Evolutionary conservation across 371 early-diverging fungal genomes (phyloP).

Genomic region (Rhizopus delemar): DNA sequence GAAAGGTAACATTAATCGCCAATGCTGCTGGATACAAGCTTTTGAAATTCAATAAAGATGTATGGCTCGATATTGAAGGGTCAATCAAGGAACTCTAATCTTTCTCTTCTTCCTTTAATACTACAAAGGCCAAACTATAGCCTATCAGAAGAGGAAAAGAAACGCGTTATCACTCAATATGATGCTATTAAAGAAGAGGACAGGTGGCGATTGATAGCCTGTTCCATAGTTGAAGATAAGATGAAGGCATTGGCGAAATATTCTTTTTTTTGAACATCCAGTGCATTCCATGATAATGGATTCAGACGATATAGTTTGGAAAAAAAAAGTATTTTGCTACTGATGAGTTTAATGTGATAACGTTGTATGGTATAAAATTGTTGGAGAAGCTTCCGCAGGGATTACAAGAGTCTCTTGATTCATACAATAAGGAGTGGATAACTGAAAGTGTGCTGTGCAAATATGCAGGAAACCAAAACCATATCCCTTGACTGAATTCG

Average conservation of each 20-base stretch:
- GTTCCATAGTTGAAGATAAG: neutral
- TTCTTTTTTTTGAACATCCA: slow-evolving; percentile 6
- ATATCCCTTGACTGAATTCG: no score
- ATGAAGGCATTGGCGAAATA: neutral
- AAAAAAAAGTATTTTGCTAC: slow-evolving; percentile 1
- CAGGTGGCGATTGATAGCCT: neutral
- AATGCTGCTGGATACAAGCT: neutral
- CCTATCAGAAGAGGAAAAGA: neutral
- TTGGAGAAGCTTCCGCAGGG: no score
- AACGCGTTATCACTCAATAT: neutral
- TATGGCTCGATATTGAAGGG: neutral
- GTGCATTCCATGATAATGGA: neutral
- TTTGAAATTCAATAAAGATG: neutral
- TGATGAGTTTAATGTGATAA: no score
- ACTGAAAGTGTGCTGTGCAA: no score
- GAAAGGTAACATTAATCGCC: neutral
- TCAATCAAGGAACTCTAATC: neutral
- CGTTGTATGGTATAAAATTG: no score
- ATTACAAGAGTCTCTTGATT: no score
- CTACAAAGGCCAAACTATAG: slow-evolving; percentile 5
- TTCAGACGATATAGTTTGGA: neutral
- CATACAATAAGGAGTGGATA: no score
- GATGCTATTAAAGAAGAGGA: neutral
- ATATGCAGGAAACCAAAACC: no score
- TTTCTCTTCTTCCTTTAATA: neutral